Conservation (phyloP, 1,139 yeast genomes). For the Candida sanyaensis region DNA sequence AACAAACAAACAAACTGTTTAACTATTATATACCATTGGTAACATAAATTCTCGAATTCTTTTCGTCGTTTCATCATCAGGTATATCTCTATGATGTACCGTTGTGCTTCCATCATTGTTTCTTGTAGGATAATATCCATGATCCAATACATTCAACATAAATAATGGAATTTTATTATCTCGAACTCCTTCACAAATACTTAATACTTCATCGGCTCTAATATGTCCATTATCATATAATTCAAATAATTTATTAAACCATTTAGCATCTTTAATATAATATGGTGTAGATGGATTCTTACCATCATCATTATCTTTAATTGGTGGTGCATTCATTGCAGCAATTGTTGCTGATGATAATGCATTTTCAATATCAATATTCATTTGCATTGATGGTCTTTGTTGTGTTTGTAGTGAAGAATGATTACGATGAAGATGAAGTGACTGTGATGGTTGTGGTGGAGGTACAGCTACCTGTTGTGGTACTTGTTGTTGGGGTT, state of each 20-base stretch:
- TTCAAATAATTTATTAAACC: slow-evolving; percentile 38
- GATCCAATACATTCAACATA: slow-evolving; percentile 42
- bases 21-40: slow-evolving; percentile 32
- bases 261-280: slow-evolving; percentile 41
- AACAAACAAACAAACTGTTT: no score
- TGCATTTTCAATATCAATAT: slow-evolving; percentile 30
- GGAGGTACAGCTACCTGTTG: not conserved
- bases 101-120: slow-evolving; percentile 7
- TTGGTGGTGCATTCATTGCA: slow-evolving; percentile 38
- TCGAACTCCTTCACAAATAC: slow-evolving; percentile 40
- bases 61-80: slow-evolving; percentile 37
- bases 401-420: slow-evolving; percentile 10
- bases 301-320: slow-evolving; percentile 16
- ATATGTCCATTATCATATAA: slow-evolving; percentile 32
- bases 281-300: slow-evolving; percentile 19
- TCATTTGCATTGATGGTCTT: slow-evolving; percentile 9
- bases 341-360: slow-evolving; percentile 36
- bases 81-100: slow-evolving; percentile 17
- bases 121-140: slow-evolving; percentile 29
- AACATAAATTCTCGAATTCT: slow-evolving; percentile 38
- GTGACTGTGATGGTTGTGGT: not conserved
- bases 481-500: not conserved
- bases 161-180: slow-evolving; percentile 43
- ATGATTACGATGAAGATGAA: not conserved
- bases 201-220: slow-evolving; percentile 34